Evolutionary conservation across 2,329 filamentous ascomycete genomes (phyloP).

Genomic region (Penicillium decumbens): DNA sequence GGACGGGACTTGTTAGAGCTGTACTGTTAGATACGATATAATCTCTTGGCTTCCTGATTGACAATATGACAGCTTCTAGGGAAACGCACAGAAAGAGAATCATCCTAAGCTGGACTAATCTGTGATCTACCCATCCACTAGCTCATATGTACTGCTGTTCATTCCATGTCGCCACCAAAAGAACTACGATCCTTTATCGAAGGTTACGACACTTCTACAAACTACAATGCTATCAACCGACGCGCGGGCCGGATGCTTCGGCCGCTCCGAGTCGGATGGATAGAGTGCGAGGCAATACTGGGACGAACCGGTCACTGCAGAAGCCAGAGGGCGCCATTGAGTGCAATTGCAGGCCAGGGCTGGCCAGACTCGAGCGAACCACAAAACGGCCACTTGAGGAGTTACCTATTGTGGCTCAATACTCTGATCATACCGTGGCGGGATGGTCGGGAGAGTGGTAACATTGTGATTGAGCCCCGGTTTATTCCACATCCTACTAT

Average conservation of each 20-base stretch:
- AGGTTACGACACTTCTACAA: not conserved
- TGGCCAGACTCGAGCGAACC: slow-evolving; percentile 3
- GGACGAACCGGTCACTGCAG: not conserved
- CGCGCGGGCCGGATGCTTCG: not conserved
- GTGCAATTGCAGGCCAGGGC: not conserved
- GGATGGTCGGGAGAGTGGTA: not conserved
- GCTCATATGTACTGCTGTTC: too few species aligned
- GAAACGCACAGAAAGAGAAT: too few species aligned
- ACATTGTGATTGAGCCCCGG: not conserved
- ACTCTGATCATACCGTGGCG: not conserved
- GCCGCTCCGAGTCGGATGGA: not conserved
- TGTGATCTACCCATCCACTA: too few species aligned
- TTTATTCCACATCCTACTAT: slow-evolving; percentile 1
- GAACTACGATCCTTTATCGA: too few species aligned
- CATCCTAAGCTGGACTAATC: too few species aligned
- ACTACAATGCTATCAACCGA: not conserved
- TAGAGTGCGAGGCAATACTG: not conserved
- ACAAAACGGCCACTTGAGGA: not conserved
- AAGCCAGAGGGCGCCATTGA: not conserved
- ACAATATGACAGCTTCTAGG: too few species aligned
- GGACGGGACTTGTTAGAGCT: too few species aligned
- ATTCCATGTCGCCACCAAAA: too few species aligned
- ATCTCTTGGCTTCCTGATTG: too few species aligned
- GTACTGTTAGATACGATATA: too few species aligned
- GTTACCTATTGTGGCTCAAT: not conserved